Evolutionary conservation across 2,329 filamentous ascomycete species (phyloP).

Genomic region (Diatrype stigma): DNA sequence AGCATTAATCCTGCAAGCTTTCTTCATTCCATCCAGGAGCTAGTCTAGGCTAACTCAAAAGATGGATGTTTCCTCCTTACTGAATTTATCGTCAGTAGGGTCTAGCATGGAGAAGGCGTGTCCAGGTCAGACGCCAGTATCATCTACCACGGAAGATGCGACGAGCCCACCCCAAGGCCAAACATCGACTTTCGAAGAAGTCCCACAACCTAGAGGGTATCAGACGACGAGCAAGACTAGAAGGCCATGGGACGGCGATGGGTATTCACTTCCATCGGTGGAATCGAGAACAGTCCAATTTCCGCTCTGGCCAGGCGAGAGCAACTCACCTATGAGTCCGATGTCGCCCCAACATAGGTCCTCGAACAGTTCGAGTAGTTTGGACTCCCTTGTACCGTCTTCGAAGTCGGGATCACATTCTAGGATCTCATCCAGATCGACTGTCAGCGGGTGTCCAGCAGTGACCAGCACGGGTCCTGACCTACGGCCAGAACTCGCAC

Average conservation of each 20-base stretch:
- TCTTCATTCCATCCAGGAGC: neutral
- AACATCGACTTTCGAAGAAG: neutral
- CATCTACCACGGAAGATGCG: neutral
- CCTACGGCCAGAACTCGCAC: slow-evolving; percentile 20
- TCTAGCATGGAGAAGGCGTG: neutral
- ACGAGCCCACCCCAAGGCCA: neutral
- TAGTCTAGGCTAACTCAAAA: neutral
- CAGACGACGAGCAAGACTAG: neutral
- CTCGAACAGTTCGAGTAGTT: slow-evolving; percentile 49
- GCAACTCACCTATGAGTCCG: slow-evolving; percentile 26
- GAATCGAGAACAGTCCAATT: slow-evolving; percentile 15
- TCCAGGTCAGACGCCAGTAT: neutral
- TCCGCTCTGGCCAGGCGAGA: slow-evolving; percentile 15
- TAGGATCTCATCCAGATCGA: slow-evolving; percentile 51
- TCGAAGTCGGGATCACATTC: slow-evolving; percentile 45
- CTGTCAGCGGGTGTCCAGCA: slow-evolving; percentile 38
- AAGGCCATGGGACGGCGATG: neutral
- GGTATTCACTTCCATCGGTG: neutral
- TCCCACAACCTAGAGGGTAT: neutral
- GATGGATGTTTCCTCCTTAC: neutral
- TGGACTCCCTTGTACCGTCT: slow-evolving; percentile 46
- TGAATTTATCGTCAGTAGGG: neutral
- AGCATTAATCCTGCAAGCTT: neutral
- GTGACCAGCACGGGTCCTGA: slow-evolving; percentile 32
- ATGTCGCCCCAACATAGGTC: slow-evolving; percentile 38